Conservation (phyloP, 2,329 filamentous ascomycete species). For the Hawksworthiomyces lignivorus region DNA sequence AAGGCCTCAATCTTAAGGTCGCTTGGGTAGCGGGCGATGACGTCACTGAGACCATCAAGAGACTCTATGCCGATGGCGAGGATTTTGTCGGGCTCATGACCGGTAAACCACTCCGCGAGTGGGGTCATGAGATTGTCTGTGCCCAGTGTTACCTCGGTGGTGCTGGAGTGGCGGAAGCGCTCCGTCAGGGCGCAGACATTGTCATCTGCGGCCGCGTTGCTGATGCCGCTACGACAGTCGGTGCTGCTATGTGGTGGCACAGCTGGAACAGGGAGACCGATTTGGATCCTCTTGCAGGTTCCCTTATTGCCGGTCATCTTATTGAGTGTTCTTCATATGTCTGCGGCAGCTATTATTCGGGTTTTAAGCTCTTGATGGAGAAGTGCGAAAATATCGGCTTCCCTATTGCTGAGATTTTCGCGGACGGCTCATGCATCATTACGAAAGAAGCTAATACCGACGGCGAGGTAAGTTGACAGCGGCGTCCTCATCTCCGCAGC, state of each 20-base stretch:
- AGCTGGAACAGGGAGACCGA: constrained; percentile 31
- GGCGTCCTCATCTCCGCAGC: no score
- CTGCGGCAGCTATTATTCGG: constrained; percentile 38
- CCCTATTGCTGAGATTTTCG: constrained; percentile 40
- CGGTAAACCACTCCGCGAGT: constrained; percentile 9
- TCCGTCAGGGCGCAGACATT: constrained; percentile 26
- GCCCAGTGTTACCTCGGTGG: constrained; percentile 36
- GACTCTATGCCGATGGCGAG: constrained; percentile 7
- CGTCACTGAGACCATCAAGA: constrained; percentile 14
- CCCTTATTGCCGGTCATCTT: constrained; percentile 33
- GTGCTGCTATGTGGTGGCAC: constrained; percentile 39
- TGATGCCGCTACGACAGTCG: constrained; percentile 35
- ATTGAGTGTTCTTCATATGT: constrained; percentile 38
- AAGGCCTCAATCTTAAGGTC: constrained; percentile 20
- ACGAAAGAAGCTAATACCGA: constrained; percentile 17
- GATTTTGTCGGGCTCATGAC: constrained; percentile 11
- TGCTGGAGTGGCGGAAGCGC: constrained; percentile 26
- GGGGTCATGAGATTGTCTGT: constrained; percentile 7
- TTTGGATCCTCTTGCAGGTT: constrained; percentile 34
- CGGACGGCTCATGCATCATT: constrained; percentile 27
- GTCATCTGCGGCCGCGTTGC: constrained; percentile 30
- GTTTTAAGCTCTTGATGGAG: constrained; percentile 34
- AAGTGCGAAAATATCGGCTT: constrained; percentile 31
- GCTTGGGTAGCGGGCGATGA: constrained; percentile 26
- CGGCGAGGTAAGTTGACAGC: constrained; percentile 10